Conservation (phyloP, 495 filamentous ascomycete species). For the Paragyromitra xinjiangensis region DNA sequence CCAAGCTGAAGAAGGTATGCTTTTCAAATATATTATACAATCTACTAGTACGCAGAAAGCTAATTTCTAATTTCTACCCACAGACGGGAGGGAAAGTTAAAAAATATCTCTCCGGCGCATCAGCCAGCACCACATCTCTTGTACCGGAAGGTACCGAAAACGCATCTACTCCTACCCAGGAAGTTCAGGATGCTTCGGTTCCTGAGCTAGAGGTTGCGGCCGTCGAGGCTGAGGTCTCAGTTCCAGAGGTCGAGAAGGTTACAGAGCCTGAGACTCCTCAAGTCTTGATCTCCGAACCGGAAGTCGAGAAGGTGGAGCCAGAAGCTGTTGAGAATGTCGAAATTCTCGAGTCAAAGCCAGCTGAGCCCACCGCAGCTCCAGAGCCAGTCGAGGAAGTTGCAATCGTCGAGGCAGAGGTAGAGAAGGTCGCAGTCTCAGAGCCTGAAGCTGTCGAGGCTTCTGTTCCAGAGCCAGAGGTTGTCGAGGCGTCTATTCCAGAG, state of each 20-base stretch:
- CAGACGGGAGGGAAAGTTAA: conserved; percentile 50
- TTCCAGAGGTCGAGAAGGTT: conserved; percentile 16
- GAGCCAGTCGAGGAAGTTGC: not conserved
- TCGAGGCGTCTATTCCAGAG: conserved; percentile 13
- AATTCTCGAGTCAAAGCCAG: not conserved
- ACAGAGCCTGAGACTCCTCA: conserved; percentile 14
- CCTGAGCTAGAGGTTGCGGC: conserved; percentile 22
- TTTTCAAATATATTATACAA: conserved; percentile 1
- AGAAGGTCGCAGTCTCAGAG: conserved; percentile 3
- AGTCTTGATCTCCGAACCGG: conserved; percentile 1
- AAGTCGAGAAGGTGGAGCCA: conserved; percentile 21
- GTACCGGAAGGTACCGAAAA: conserved; percentile 10
- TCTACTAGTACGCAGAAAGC: conserved; percentile 2
- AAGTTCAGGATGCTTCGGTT: conserved; percentile 21
- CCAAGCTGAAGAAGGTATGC: conserved; percentile 49
- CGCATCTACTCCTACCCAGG: not conserved
- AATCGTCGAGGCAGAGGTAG: too few species aligned
- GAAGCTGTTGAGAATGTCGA: conserved; percentile 19
- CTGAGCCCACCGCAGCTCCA: conserved; percentile 8
- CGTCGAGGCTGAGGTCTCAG: conserved; percentile 9
- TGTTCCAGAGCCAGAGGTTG: conserved; percentile 1
- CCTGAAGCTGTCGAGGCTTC: not conserved
- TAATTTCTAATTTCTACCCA: conserved; percentile 32
- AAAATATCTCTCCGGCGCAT: conserved; percentile 29
- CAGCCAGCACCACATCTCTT: conserved; percentile 13